Evolutionary conservation across 306 rosid genomes (phyloP).

Genomic region (Inga laurina): DNA sequence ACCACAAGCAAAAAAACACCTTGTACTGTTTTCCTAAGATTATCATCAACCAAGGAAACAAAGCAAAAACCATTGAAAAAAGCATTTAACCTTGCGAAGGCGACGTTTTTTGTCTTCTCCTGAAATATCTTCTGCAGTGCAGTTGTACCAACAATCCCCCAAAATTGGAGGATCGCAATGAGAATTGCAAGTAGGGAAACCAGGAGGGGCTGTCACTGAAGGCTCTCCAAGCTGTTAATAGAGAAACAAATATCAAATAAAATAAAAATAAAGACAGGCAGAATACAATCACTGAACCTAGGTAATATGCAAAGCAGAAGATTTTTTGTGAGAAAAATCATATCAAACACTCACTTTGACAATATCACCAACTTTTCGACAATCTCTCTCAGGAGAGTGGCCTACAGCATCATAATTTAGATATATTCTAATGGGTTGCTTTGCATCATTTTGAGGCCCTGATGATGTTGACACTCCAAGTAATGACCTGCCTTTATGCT

Average conservation of each 20-base stretch:
- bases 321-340: background rate
- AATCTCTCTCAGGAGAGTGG: conserved; percentile 92
- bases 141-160: conserved; percentile 99
- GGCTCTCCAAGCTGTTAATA: conserved; percentile 90
- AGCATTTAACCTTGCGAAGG: conserved; percentile 72
- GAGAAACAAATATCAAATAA: conserved; percentile 17
- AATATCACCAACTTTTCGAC: conserved; percentile 72
- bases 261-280: conserved; percentile 21
- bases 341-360: conserved; percentile 69
- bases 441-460: conserved; percentile 55
- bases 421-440: conserved; percentile 87
- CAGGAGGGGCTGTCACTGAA: conserved; percentile 57
- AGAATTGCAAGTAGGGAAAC: conserved; percentile 80
- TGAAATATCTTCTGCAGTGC: conserved; percentile 90
- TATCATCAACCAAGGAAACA: background rate
- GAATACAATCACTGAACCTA: conserved; percentile 20
- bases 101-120: conserved; percentile 82
- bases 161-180: conserved; percentile 71
- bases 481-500: conserved; percentile 73
- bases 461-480: conserved; percentile 58
- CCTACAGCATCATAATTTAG: conserved; percentile 98
- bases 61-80: conserved; percentile 12
- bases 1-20: background rate
- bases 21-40: background rate
- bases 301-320: background rate